Evolutionary conservation across 2,329 filamentous ascomycete genomes (phyloP).

Genomic region (Sclerotinia spermophila): DNA sequence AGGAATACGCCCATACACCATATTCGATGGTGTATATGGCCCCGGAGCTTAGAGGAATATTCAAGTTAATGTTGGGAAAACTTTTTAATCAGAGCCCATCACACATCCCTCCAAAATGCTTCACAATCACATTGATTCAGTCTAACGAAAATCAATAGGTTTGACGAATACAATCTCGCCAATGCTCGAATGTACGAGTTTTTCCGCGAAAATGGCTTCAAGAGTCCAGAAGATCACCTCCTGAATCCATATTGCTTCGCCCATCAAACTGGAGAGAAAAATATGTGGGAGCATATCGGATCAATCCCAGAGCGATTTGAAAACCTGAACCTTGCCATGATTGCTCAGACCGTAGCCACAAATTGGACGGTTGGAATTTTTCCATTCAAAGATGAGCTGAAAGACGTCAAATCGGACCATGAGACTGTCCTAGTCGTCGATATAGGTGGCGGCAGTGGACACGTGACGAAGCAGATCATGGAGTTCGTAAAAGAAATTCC

Average conservation of each 20-base stretch:
- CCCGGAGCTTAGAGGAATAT: conserved; percentile 23
- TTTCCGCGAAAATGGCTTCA: conserved; percentile 27
- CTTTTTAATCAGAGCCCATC: neutral
- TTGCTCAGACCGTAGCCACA: conserved; percentile 23
- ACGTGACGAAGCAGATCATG: conserved; percentile 39
- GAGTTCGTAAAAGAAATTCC: conserved; percentile 36
- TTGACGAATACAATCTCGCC: conserved; percentile 27
- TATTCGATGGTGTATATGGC: conserved; percentile 27
- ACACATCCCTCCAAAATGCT: neutral
- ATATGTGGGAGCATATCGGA: conserved; percentile 33
- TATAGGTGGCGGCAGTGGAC: conserved; percentile 42
- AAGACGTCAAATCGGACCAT: conserved; percentile 24
- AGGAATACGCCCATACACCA: conserved; percentile 30
- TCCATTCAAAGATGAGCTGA: conserved; percentile 29
- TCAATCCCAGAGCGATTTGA: conserved; percentile 30
- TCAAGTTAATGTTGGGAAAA: conserved; percentile 19
- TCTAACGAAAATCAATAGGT: conserved; percentile 20
- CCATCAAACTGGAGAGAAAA: conserved; percentile 28
- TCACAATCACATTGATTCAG: neutral
- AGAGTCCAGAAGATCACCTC: conserved; percentile 24
- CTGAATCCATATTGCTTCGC: conserved; percentile 34
- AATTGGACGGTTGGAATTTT: conserved; percentile 23
- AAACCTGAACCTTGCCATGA: conserved; percentile 35
- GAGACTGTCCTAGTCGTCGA: conserved; percentile 39
- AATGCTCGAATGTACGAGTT: conserved; percentile 28